Evolutionary conservation across 1,284 basidiomycete genomes (phyloP).

Genomic region (Pascua guehoae): DNA sequence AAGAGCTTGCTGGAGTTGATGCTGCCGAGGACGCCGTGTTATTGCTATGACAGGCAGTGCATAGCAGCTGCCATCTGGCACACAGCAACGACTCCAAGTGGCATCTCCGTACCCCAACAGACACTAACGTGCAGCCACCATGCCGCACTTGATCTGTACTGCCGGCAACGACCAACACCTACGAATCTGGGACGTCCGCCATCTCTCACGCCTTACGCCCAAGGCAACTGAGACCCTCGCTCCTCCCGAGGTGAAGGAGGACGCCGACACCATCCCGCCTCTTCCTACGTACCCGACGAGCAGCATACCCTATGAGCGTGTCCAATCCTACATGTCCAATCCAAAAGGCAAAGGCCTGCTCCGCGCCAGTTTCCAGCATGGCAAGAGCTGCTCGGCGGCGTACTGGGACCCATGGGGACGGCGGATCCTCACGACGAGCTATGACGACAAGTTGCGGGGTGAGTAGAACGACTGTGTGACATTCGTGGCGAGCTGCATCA

Average conservation of each 20-base stretch:
- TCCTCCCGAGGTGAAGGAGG: slow-evolving; percentile 10
- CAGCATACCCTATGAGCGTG: slow-evolving; percentile 22
- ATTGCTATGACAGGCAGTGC: too few relatives aligned
- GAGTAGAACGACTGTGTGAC: slow-evolving; percentile 8
- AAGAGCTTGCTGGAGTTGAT: too few relatives aligned
- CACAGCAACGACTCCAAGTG: too few relatives aligned
- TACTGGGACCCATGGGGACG: slow-evolving; percentile 53
- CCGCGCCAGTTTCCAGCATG: slow-evolving; percentile 43
- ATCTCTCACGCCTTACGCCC: slow-evolving; percentile 30
- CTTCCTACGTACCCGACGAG: slow-evolving; percentile 22
- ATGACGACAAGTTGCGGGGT: slow-evolving; percentile 50
- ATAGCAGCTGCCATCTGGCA: too few relatives aligned
- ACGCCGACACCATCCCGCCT: slow-evolving; percentile 7
- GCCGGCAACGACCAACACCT: slow-evolving; percentile 44
- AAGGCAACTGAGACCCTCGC: slow-evolving; percentile 13
- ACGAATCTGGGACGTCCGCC: slow-evolving; percentile 48
- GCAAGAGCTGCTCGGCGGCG: slow-evolving; percentile 50
- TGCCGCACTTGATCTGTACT: slow-evolving; percentile 45
- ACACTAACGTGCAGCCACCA: slow-evolving; percentile 29
- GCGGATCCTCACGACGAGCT: slow-evolving; percentile 48
- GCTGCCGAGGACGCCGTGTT: too few relatives aligned
- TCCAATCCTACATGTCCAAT: slow-evolving; percentile 20
- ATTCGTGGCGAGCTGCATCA: too few relatives aligned
- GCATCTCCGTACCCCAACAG: not conserved
- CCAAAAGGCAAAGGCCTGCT: slow-evolving; percentile 36